A percentile compares a stretch with the other conserved stretches of the same genome.
Evolutionary conservation across 176 grass and related monocot genomes (phyloP).

Genomic region (Tillandsia leiboldiana): DNA sequence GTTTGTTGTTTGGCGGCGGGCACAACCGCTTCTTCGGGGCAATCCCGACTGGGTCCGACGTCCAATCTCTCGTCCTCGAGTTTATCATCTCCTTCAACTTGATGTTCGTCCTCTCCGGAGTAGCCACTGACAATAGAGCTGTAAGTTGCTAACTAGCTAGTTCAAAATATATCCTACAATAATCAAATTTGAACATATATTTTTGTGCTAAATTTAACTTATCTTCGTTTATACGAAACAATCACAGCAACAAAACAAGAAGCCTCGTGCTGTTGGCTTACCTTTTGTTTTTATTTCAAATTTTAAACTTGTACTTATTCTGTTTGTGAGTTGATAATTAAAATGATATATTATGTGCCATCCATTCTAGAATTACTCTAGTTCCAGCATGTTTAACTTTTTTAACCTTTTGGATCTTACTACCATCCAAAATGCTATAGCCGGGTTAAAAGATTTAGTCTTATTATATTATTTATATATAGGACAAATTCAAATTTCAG

Average conservation of each 20-base stretch:
- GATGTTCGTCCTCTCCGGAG: constrained; percentile 88
- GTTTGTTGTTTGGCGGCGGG: constrained; percentile 54
- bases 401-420: no score
- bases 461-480: no score
- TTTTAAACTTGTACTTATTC: neutral
- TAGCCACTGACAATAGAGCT: constrained; percentile 74
- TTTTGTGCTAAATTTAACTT: neutral
- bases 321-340: neutral
- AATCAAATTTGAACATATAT: no score
- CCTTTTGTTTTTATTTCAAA: neutral
- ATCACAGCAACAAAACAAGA: neutral
- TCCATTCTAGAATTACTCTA: no score
- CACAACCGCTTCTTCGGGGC: constrained; percentile 63
- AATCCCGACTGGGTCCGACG: constrained; percentile 47
- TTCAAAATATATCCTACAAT: no score
- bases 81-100: constrained; percentile 81
- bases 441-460: no score
- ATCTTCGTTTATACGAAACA: neutral
- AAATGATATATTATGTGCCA: no score
- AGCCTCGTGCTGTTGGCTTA: no score
- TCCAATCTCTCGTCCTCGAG: constrained; percentile 63
- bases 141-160: constrained; percentile 13
- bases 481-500: no score
- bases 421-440: no score
- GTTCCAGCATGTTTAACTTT: no score